phyloP scores from a whole-genome alignment of 352 stramenopile genomes.

The Pythium chondricola region DNA sequence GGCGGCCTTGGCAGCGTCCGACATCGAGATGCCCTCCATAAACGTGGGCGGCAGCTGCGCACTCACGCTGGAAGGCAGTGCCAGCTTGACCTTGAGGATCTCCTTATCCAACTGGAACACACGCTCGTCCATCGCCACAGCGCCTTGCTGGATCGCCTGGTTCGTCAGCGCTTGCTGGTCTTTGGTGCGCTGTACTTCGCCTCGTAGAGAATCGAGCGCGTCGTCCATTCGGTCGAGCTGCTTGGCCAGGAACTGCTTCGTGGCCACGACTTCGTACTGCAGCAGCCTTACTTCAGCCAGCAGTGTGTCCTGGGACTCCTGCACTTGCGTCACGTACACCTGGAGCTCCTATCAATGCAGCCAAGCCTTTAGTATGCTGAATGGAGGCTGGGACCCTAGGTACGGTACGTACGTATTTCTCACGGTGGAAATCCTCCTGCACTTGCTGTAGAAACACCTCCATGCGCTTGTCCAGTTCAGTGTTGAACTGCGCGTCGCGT shows the following conservation, averaged over 20 bases:
- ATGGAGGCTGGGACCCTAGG: no score
- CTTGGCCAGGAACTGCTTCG: conserved; percentile 32
- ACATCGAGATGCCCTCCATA: background rate
- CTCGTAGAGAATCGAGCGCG: conserved; percentile 31
- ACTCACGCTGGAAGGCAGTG: conserved; percentile 34
- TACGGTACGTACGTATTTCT: conserved; percentile 38
- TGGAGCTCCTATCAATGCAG: conserved; percentile 32
- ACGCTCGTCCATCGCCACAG: conserved; percentile 47
- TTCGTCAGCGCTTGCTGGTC: conserved; percentile 28
- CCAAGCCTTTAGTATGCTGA: no score
- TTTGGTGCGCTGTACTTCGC: conserved; percentile 20
- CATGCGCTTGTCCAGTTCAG: conserved; percentile 24
- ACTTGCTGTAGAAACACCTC: conserved; percentile 24
- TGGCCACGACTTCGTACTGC: conserved; percentile 32
- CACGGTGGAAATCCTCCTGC: conserved; percentile 22
- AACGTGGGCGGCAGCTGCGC: conserved; percentile 26
- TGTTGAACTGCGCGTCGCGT: conserved; percentile 26
- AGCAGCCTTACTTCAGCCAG: conserved; percentile 35
- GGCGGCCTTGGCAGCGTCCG: conserved; percentile 1
- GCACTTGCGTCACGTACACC: conserved; percentile 29
- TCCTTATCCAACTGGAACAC: conserved; percentile 61
- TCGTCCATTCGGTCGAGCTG: conserved; percentile 38
- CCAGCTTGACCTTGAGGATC: conserved; percentile 56
- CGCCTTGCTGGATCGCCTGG: conserved; percentile 18
- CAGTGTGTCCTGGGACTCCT: conserved; percentile 41